Evolutionary conservation across 2,329 filamentous ascomycete genomes (phyloP).

Genomic region (Hypoxylon sp.): DNA sequence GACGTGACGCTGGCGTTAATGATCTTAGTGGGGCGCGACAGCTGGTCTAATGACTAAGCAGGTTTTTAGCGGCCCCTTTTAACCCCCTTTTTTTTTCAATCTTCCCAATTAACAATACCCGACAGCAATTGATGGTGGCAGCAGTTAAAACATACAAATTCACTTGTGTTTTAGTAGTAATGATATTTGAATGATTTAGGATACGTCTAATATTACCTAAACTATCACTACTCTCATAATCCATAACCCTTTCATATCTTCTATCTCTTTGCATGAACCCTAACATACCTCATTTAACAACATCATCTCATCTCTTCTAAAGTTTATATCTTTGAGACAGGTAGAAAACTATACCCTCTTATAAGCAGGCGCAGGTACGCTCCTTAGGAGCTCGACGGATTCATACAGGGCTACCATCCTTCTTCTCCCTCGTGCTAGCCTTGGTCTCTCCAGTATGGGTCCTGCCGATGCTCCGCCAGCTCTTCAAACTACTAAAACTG

Average conservation of each 20-base stretch:
- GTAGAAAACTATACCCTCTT: too few relatives aligned
- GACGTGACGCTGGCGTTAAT: constrained; percentile 28
- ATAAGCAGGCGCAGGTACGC: background rate
- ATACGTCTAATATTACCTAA: background rate
- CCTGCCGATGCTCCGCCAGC: constrained; percentile 57
- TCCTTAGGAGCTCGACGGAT: background rate
- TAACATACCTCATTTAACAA: too few relatives aligned
- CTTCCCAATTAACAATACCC: background rate
- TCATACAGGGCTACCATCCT: constrained; percentile 37
- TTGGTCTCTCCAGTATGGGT: constrained; percentile 50
- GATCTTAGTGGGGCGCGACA: constrained; percentile 21
- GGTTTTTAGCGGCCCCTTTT: constrained; percentile 24
- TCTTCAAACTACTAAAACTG: constrained; percentile 67
- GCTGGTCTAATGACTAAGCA: constrained; percentile 32
- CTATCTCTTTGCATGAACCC: too few relatives aligned
- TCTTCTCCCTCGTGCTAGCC: constrained; percentile 45
- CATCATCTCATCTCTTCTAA: too few relatives aligned
- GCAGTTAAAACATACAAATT: background rate
- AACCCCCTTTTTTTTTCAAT: background rate
- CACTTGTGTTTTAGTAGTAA: background rate
- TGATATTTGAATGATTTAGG: background rate
- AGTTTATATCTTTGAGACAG: background rate
- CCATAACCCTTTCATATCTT: too few relatives aligned
- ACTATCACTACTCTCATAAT: background rate
- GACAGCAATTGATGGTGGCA: background rate